phyloP scores from a whole-genome alignment of 2,329 filamentous ascomycete species.

The Trichoderma atrobrunneum region DNA sequence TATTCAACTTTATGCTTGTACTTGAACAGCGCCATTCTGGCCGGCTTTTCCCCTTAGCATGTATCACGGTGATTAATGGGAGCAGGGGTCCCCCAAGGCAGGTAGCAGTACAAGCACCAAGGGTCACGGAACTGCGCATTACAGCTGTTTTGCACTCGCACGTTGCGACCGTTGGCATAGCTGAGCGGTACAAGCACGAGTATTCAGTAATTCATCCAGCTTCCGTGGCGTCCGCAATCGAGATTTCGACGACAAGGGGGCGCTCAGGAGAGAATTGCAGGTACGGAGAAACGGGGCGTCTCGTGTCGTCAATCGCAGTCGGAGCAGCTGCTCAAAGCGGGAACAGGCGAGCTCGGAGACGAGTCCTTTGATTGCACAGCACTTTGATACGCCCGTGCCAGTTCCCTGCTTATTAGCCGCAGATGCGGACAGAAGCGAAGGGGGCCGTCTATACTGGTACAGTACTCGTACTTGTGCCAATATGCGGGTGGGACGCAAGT shows the following conservation, averaged over 20 bases:
- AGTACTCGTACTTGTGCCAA: slow-evolving; percentile 1
- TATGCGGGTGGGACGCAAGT: slow-evolving; percentile 13
- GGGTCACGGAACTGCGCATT: not conserved
- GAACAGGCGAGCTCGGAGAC: slow-evolving; percentile 11
- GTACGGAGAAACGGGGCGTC: slow-evolving; percentile 15
- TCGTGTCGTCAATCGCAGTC: slow-evolving; percentile 17
- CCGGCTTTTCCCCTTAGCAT: not conserved
- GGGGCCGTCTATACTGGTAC: not conserved
- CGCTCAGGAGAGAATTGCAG: slow-evolving; percentile 7
- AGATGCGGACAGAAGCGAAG: slow-evolving; percentile 18
- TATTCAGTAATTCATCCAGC: not conserved
- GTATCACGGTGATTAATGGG: slow-evolving; percentile 8
- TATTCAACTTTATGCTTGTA: slow-evolving; percentile 2
- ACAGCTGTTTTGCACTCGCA: not conserved
- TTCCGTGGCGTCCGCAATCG: slow-evolving; percentile 8
- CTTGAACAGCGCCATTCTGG: not conserved
- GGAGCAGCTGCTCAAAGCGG: slow-evolving; percentile 17
- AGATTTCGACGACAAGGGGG: slow-evolving; percentile 9
- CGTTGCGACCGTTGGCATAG: not conserved
- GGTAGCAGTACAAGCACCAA: not conserved
- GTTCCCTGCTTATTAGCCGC: slow-evolving; percentile 17
- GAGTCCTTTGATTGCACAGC: slow-evolving; percentile 14
- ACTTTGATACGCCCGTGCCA: slow-evolving; percentile 14
- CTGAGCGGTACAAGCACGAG: not conserved
- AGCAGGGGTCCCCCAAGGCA: not conserved